Percentiles rank a stretch among this genome's conserved stretches.
Evolutionary conservation across 805 yeast genomes (phyloP).

Genomic region (Scheffersomyces lignosus): DNA sequence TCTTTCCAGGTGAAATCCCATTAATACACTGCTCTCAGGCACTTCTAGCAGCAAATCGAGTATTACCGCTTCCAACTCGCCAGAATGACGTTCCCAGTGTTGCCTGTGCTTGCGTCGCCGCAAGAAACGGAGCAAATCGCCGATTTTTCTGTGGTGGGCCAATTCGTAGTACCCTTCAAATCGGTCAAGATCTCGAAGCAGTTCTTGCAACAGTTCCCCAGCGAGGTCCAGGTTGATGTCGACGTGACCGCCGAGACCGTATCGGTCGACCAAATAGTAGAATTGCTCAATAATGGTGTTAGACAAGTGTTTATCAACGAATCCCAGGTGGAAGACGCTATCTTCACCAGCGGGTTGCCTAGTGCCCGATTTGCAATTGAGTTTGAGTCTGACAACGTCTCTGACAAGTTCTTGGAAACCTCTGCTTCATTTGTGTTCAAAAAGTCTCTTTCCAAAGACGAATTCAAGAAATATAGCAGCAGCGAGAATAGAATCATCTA

Average conservation of each 20-base stretch:
- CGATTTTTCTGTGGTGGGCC: conserved; percentile 34
- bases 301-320: conserved; percentile 42
- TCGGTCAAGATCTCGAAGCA: conserved; percentile 30
- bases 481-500: conserved; percentile 29
- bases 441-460: conserved; percentile 12
- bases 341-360: conserved; percentile 51
- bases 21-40: no score
- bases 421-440: conserved; percentile 22
- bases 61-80: no score
- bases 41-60: no score
- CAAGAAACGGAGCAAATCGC: conserved; percentile 15
- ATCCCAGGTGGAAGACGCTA: conserved; percentile 27
- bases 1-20: no score
- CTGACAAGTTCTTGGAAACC: conserved; percentile 13
- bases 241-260: conserved; percentile 27
- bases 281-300: conserved; percentile 63
- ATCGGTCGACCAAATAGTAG: conserved; percentile 39
- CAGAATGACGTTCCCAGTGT: conserved; percentile 39
- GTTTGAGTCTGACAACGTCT: conserved; percentile 8
- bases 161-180: conserved; percentile 28
- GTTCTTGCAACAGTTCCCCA: conserved; percentile 31
- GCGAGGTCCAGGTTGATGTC: conserved; percentile 26
- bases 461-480: conserved; percentile 14
- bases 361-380: conserved; percentile 41
- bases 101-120: conserved; percentile 32